A percentile compares a stretch with the other conserved stretches of the same genome.
phyloP scores from a whole-genome alignment of 2,329 filamentous ascomycete genomes.

The Xylariaceae sp. region DNA sequence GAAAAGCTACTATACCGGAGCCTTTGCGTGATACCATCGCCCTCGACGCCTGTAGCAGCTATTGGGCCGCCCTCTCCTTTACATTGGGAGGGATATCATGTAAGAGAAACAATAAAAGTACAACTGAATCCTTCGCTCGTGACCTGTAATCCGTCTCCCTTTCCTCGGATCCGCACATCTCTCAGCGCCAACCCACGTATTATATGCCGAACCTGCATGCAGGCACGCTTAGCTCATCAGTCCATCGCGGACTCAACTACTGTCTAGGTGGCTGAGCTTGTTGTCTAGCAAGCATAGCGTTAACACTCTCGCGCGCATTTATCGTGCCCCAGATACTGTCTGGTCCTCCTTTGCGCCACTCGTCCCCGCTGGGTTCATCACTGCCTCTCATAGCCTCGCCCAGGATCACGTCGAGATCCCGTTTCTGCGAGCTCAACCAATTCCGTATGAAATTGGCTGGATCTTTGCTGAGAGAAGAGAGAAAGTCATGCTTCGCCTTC shows the following conservation, averaged over 20 bases:
- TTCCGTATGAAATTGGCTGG: conserved; percentile 80
- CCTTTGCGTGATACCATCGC: too few relatives aligned
- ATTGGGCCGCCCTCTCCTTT: neutral
- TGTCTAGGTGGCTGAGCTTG: conserved; percentile 28
- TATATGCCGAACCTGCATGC: neutral
- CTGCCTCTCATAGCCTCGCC: conserved; percentile 72
- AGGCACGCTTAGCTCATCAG: neutral
- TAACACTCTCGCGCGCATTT: conserved; percentile 62
- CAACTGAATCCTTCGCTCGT: neutral
- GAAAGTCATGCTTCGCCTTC: conserved; percentile 89
- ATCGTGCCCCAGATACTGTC: conserved; percentile 56
- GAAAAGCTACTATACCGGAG: too few relatives aligned
- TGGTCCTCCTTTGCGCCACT: conserved; percentile 64
- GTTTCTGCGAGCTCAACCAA: conserved; percentile 89
- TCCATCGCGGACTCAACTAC: neutral
- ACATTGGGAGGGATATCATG: neutral
- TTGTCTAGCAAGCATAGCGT: conserved; percentile 56
- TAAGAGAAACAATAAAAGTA: neutral
- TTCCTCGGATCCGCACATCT: neutral
- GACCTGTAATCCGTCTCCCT: neutral
- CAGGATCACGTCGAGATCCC: conserved; percentile 83
- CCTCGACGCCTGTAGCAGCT: too few relatives aligned
- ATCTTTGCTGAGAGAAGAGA: conserved; percentile 73
- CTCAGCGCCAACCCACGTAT: neutral
- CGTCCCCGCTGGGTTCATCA: conserved; percentile 56